Percentiles rank a stretch among this genome's conserved stretches.
Conservation (phyloP, 768 basidiomycete species). For the Serendipita sp. region DNA sequence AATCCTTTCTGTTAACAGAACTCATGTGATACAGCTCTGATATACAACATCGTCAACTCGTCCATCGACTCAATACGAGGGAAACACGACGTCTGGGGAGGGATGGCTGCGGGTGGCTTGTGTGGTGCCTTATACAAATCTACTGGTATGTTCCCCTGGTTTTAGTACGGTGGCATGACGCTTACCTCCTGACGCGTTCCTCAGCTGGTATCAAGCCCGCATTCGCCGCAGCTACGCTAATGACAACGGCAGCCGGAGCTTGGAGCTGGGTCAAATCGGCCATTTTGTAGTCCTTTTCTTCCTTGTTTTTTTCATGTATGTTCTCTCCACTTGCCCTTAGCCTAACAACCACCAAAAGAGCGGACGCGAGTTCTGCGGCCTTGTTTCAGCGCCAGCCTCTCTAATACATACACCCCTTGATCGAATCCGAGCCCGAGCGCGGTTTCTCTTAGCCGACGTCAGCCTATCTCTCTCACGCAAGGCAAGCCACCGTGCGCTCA, state of each 20-base stretch:
- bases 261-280: constrained; percentile 94
- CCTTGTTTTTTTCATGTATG: constrained; percentile 13
- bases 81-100: constrained; percentile 80
- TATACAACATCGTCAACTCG: constrained; percentile 95
- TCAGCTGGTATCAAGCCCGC: constrained; percentile 87
- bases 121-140: constrained; percentile 89
- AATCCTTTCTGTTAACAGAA: constrained; percentile 21
- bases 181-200: constrained; percentile 21
- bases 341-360: not conserved
- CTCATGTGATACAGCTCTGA: constrained; percentile 48
- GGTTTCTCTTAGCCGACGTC: no score
- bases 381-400: not conserved
- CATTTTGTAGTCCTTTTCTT: constrained; percentile 31
- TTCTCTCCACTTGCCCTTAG: constrained; percentile 7
- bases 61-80: constrained; percentile 79
- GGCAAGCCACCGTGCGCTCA: no score
- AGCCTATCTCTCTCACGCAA: no score
- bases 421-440: no score
- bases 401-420: not conserved
- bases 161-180: constrained; percentile 14
- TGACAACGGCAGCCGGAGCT: constrained; percentile 76
- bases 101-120: constrained; percentile 80
- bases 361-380: not conserved
- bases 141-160: constrained; percentile 51
- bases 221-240: constrained; percentile 72